Base-by-base conservation (phyloP, 768 basidiomycete species). In the Amyloporia xantha region DNA sequence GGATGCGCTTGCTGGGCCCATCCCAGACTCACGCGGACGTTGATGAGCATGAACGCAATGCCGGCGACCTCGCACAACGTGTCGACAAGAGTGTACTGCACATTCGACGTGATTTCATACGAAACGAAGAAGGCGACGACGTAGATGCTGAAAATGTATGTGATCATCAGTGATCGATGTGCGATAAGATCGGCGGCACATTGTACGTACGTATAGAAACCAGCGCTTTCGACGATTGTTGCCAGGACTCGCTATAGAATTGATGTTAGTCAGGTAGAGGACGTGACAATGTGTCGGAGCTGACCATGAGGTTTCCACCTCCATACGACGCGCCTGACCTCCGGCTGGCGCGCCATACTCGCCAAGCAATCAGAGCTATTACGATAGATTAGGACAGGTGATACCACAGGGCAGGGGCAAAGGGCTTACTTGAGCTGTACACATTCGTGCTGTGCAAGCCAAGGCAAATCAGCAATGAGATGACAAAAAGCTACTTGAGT, bases 41-140 rank as follows among this genome's bases (percentile, higher is more conserved):
- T 50, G 45, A 54, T 54, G 19, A 54, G 39, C 44, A 44, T 54
- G 49, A 54, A 54, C 12, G 53, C 10, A 37, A 50, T 50, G 37
- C 48, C 53, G 35, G 44, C 28, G 28, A 45, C 30, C 19, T 17
- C 19, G 19, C 30, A 36, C 5, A 35, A 19, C 30, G 44, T 45
- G 30, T 45, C 44, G 44, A 17, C 24, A 33, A 21, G 25, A 13
- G 33, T 33, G 23, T 15, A 45, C 24, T 45, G 30, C 44, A 45
- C 13, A 33, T 45, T 45, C 10, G 44, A 45, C 20, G 13, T 19
- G 17, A 24, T 12, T 19, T 45, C 30, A 33, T 45, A 45, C 4
- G 30, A 19, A 2, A 30, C 44, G 30, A 45, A 36, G 44, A 45
- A 45, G 30, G 36, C n/a, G 19, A 36, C 24, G 30, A 25, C 30